Conservation (phyloP, 768 basidiomycete genomes). For the Pholiota molesta region DNA sequence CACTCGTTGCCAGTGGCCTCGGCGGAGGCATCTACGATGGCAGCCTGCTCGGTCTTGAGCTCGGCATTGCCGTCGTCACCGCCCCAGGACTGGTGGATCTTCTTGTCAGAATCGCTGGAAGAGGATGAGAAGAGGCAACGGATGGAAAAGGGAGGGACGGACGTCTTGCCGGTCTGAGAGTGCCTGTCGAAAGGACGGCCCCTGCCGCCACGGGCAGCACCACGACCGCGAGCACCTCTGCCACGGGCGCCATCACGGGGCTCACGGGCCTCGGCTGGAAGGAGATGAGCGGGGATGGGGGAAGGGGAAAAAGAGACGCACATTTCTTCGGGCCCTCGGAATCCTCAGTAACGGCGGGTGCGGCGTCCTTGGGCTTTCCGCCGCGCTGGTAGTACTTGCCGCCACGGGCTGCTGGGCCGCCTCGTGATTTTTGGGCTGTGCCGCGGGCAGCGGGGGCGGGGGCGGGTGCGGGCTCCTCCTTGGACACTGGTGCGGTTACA, state of each 20-base stretch:
- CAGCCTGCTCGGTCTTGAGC: slow-evolving; percentile 79
- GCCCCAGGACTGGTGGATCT: slow-evolving; percentile 94
- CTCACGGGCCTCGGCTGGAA: slow-evolving; percentile 39
- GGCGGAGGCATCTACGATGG: slow-evolving; percentile 65
- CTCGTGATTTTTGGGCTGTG: slow-evolving; percentile 25
- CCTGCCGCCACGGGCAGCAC: slow-evolving; percentile 55
- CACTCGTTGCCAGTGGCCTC: slow-evolving; percentile 54
- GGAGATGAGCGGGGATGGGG: slow-evolving; percentile 20
- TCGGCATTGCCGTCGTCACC: slow-evolving; percentile 87
- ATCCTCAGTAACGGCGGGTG: slow-evolving; percentile 33
- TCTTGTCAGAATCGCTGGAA: slow-evolving; percentile 90
- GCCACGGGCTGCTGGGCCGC: slow-evolving; percentile 30
- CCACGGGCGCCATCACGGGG: slow-evolving; percentile 43
- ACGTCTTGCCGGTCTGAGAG: slow-evolving; percentile 85
- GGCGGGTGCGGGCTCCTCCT: slow-evolving; percentile 35
- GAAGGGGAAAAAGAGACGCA: slow-evolving; percentile 16
- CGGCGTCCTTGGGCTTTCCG: slow-evolving; percentile 45
- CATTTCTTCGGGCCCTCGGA: slow-evolving; percentile 36
- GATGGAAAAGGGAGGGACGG: slow-evolving; percentile 30
- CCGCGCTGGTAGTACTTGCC: slow-evolving; percentile 76
- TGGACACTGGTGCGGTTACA: slow-evolving; percentile 34
- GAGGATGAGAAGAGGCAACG: slow-evolving; percentile 11
- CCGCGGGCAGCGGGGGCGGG: slow-evolving; percentile 59
- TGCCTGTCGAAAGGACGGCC: slow-evolving; percentile 87
- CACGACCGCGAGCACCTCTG: slow-evolving; percentile 41